Conservation (phyloP, 768 basidiomycete species). For the Trametes meyenii region DNA sequence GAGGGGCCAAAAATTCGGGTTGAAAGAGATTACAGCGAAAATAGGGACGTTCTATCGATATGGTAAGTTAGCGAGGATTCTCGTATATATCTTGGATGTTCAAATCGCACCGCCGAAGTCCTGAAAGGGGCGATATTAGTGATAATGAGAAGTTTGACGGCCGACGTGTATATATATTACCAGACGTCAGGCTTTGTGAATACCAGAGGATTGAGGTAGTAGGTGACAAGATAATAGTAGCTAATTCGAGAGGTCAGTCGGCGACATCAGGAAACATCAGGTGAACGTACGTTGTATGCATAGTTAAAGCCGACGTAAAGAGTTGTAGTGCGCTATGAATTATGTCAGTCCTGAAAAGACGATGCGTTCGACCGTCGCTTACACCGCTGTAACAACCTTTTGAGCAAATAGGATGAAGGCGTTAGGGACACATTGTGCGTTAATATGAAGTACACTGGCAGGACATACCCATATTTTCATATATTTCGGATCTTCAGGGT, state of each 20-base stretch:
- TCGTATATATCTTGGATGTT: neutral
- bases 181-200: constrained; percentile 2
- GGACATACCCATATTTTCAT: constrained; percentile 1
- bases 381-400: neutral
- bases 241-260: neutral
- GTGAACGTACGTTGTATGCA: neutral
- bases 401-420: neutral
- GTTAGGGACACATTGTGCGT: neutral
- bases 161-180: neutral
- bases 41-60: too few species aligned
- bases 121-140: neutral
- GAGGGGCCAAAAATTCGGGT: too few species aligned
- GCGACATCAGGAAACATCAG: neutral
- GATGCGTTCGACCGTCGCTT: neutral
- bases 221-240: constrained; percentile 6
- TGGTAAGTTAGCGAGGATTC: too few species aligned
- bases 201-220: neutral
- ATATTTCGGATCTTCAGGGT: neutral
- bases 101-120: constrained; percentile 3
- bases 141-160: neutral
- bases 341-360: neutral
- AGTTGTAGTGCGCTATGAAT: neutral
- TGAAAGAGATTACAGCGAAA: too few species aligned
- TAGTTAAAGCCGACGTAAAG: neutral
- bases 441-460: too few species aligned